Base-by-base conservation (phyloP, 1,284 basidiomycete genomes). In the Rhodotorula sp. region DNA sequence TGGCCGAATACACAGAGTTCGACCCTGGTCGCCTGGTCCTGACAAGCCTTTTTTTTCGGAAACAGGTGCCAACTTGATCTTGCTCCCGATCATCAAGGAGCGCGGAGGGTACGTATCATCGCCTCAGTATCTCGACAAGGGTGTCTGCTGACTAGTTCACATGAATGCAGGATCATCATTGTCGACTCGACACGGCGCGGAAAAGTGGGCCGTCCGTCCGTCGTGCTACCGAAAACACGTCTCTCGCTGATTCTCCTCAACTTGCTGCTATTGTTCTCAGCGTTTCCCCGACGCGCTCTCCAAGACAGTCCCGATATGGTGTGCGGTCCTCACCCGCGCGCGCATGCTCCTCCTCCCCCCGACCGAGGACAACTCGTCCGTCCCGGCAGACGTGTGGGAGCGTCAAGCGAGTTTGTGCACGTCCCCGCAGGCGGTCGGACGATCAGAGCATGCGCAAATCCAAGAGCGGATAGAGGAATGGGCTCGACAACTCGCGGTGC, bases 301-400 rank as follows among this genome's bases (percentile, higher is more conserved):
- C 8, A 98, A 98, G 81, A 98, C 96, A 0, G 86, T 97, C 0
- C 94, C 96, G 0, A 91, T 95, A 60, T 99, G 96, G 96, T 98
- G 96, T 80, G 85, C 91, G 3, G 92, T 96, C 4, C 84, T 98
- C 76, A 98, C 97, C 79, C 85, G 87, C 14, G 92, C 92, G 5
- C 77, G 75, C 12, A 29, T 74, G 68, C 34, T 64, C 23, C 65
- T 72, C 0, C 77, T 90, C 21, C 69, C 66, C 18, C 60, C 71
- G 78, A 23, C 78, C 80, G 61, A 82, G 80, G 60, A 82, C 75
- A 68, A 78, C 78, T 34, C 76, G 71, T 54, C 65, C 69, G 69
- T 80, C 39, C 69, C 77, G 48, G 59, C 69, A n/a, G 68, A 76
- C 29, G 70, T 73, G 76, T 72, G 74, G 75, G 23, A 74, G n/a